Base-by-base conservation (phyloP, 352 stramenopile species). In the Stramenopiles sp. region DNA sequence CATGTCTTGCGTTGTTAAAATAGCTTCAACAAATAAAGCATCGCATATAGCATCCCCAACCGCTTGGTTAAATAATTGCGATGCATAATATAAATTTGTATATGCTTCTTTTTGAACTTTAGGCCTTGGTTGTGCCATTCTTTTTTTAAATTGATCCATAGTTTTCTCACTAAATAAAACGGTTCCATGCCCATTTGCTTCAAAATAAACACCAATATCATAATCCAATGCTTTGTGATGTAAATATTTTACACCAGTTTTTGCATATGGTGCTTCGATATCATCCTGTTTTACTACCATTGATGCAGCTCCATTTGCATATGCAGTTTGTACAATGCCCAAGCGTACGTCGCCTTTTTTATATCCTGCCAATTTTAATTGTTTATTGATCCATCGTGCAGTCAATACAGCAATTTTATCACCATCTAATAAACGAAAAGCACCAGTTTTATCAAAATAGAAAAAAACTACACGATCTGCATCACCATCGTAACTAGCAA, bases 121-220 rank as follows among this genome's bases (percentile, higher is more conserved):
- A 89, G 86, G 43, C 90, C 78, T 79, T 84, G 83, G 84, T 85
- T 7, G 69, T 82, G 86, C 90, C 80, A 92, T 88, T 83, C 85
- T 87, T 81, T 91, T 91, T 81, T 90, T 83, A 13, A 97, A 85
- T 73, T 90, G 89, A 31, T 92, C 87, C 63, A 92, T 87, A 31
- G 96, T 87, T 65, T 87, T 83, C 43, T 94, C 87, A 76, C 91
- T 94, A 84, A 99, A 95, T 30, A 99, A 84, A 31, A 99, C 94
- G 0, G 95, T 99, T 43, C 96, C 96, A 86, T 99, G 96, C 73
- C 96, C 96, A 86, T 99, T 99, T 32, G 96, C 91, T 86, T 99
- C 96, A 85, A 99, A 99, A 88, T 99, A 99, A 63, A 99, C 90
- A 33, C 95, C 96, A 79, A 99, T 90, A 85, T 99, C 96, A 83